Evolutionary conservation across 2,329 filamentous ascomycete species (phyloP), one percentile per base, ranked within the genome.

Genomic region (Aspergillus tamarii): DNA sequence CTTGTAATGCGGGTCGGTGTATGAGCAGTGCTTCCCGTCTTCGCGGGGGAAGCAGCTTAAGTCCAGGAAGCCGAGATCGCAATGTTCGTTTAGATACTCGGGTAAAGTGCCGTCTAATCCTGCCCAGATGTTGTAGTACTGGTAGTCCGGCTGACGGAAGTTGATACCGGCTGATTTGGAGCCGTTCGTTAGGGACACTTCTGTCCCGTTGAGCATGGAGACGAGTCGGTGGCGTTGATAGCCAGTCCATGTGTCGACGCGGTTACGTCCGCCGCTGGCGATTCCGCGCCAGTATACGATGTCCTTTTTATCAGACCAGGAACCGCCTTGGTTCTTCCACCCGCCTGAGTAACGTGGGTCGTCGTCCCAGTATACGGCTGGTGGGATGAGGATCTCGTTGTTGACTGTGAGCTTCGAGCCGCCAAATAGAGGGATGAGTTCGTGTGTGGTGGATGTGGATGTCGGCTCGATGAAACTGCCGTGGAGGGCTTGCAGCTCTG

Each of bases 211-310:
- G 71, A 89, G 85, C 88, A 93, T 90, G 53, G 87, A 83, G 2
- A 92, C 84, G 72, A 93, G 91, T 2, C 91, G 88, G 72, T 93
- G 91, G 4, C 91, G 87, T 67, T 93, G 90, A 71, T 92, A 93
- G 0, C 87, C 85, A 12, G 82, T 85, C 91, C 91, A 93, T 69
- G 88, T 92, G 32, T 83, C 64, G 14, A 41, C 70, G 26, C 72
- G 77, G 67, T 83, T 82, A 7, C 81, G 76, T 2, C 83, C 84
- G 2, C 83, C 83, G 4, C 78, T 79, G 8, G 82, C 82, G 8
- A 73, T 74, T 11, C 84, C 84, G 48, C 83, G 79, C 84, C 84
- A 85, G 14, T 83, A 72, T 19, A 81, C 65, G 4, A 69, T 70
- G 53, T 77, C 67, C 9, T 73, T 73, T 70, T 85, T 85, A 10